A percentile compares a stretch with the other conserved stretches of the same genome.
These are phyloP conservation scores for Rhizodiscina lignyota DNA, from an alignment of 495 filamentous ascomycete species.

Conservation along the genomic window DNA sequence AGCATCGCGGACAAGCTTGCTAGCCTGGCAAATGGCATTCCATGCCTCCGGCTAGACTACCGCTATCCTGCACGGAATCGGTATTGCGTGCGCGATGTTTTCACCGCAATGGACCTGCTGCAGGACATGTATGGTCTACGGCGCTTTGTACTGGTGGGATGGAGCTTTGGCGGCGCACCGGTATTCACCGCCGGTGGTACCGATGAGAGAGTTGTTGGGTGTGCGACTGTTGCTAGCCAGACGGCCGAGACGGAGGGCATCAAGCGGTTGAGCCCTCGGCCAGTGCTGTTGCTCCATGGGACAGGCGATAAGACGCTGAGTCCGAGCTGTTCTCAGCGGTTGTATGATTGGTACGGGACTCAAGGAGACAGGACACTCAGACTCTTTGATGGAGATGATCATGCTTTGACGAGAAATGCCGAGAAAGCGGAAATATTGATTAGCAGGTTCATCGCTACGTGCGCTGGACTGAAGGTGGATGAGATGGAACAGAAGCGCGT, in stretches of 20 bases:
- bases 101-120: constrained; percentile 24
- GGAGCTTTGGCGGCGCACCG: constrained; percentile 28
- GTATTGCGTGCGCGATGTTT: constrained; percentile 22
- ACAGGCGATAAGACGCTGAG: constrained; percentile 20
- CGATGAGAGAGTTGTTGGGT: constrained; percentile 21
- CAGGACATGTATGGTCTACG: constrained; percentile 15
- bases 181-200: constrained; percentile 21
- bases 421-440: constrained; percentile 20
- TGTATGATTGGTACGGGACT: constrained; percentile 23
- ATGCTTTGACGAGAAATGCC: constrained; percentile 23
- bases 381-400: constrained; percentile 27
- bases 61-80: constrained; percentile 20
- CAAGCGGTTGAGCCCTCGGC: constrained; percentile 14
- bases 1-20: constrained; percentile 26
- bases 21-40: constrained; percentile 20
- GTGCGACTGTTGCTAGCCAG: constrained; percentile 24
- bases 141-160: constrained; percentile 28
- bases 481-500: constrained; percentile 10
- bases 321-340: constrained; percentile 18
- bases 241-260: constrained; percentile 17
- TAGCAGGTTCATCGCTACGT: constrained; percentile 19
- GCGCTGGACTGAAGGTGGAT: constrained; percentile 12
- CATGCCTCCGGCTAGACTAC: constrained; percentile 27
- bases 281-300: constrained; percentile 25
- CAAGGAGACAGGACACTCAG: constrained; percentile 20